These are phyloP conservation scores for Globisporangium abappressorium DNA, from an alignment of 352 stramenopile genomes.

Conservation along the genomic window DNA sequence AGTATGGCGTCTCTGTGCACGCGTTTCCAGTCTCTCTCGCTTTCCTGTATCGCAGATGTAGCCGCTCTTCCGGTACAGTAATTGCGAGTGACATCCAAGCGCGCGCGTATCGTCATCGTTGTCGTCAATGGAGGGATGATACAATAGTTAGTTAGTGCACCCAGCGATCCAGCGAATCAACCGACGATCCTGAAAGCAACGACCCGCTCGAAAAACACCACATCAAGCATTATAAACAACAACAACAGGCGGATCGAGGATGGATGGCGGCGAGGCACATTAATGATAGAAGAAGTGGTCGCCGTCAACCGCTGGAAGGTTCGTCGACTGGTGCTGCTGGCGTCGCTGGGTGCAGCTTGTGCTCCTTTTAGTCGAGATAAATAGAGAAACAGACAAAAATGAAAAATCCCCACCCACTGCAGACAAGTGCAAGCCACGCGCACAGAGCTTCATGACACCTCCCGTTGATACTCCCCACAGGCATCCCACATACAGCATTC, in stretches of 20 bases:
- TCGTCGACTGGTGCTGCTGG: not conserved
- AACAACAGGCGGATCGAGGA: not conserved
- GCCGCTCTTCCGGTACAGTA: not conserved
- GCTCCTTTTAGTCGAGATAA: slow-evolving; percentile 13
- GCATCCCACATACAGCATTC: not conserved
- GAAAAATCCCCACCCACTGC: not conserved
- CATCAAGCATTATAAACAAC: not conserved
- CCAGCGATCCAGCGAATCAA: not conserved
- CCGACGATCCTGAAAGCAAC: not conserved
- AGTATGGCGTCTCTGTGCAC: not conserved
- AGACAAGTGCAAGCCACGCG: not conserved
- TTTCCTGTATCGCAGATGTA: not conserved
- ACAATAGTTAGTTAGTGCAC: slow-evolving; percentile 1
- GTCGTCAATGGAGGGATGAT: not conserved
- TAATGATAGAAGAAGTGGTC: not conserved
- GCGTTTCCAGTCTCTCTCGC: not conserved
- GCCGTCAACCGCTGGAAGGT: not conserved
- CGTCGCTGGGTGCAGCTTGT: slow-evolving; percentile 4
- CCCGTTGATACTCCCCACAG: not conserved
- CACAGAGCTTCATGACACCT: not conserved
- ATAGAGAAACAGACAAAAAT: slow-evolving; percentile 15
- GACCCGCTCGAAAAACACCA: not conserved
- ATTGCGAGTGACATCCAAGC: not conserved
- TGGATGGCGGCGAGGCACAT: not conserved
- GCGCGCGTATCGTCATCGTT: not conserved